Evolutionary conservation across 345 rosid genomes (phyloP).

Genomic region (Moricandia moricandioides): DNA sequence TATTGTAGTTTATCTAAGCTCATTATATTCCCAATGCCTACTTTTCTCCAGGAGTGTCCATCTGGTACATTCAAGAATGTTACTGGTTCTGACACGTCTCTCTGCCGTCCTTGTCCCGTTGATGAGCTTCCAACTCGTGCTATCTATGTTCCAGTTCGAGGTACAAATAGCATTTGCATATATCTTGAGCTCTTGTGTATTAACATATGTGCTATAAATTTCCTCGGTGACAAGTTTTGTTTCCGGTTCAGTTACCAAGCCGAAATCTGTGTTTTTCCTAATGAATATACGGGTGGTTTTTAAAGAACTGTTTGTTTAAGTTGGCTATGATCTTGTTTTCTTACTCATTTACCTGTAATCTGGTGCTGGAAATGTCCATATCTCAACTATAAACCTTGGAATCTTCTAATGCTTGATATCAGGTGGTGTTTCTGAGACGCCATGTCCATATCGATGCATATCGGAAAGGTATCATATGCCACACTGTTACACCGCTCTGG

Average conservation of each 20-base stretch:
- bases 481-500: slow-evolving; percentile 91
- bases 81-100: slow-evolving; percentile 76
- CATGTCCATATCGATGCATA: slow-evolving; percentile 87
- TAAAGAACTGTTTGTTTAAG: slow-evolving; percentile 3
- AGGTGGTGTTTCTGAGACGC: slow-evolving; percentile 91
- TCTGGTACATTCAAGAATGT: slow-evolving; percentile 87
- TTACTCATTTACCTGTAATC: slow-evolving; percentile 8
- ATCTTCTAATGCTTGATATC: slow-evolving; percentile 25
- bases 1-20: neutral
- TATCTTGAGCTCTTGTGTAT: slow-evolving; percentile 16
- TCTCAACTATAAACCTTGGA: slow-evolving; percentile 19
- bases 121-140: slow-evolving; percentile 89
- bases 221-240: slow-evolving; percentile 10
- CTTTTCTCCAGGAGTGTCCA: slow-evolving; percentile 83
- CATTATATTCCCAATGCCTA: slow-evolving; percentile 12
- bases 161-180: slow-evolving; percentile 38
- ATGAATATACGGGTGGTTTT: neutral
- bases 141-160: slow-evolving; percentile 70
- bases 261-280: slow-evolving; percentile 2
- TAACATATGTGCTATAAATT: slow-evolving; percentile 2
- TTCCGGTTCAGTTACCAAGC: slow-evolving; percentile 11
- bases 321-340: slow-evolving; percentile 2
- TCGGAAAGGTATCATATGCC: slow-evolving; percentile 98
- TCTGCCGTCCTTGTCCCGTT: slow-evolving; percentile 76
- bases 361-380: neutral